Evolutionary conservation across 768 basidiomycete species (phyloP), one percentile per base, ranked within the genome.

Genomic region (Rhizopogon vulgaris): DNA sequence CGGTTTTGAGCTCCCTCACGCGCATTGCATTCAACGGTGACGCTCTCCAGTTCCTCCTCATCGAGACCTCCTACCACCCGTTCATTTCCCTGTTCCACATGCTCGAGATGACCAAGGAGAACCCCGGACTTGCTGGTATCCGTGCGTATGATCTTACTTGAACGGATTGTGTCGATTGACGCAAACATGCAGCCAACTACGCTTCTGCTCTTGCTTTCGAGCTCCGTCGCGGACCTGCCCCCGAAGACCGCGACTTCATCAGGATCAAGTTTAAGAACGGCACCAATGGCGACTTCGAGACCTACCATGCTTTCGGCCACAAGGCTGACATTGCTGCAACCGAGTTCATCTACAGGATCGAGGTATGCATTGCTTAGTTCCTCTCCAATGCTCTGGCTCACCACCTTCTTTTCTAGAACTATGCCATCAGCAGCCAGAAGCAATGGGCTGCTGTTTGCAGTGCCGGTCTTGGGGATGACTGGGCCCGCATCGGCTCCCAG

Each of bases 241-340:
- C 85, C 11, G 87, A 89, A 60, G 73, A 80, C 64, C 84, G 87
- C 56, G 85, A 87, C 73, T 90, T 90, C 73, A 69, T 91, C 64
- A 85, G 87, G 64, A 78, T 91, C 79, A 84, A 79, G 68, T 90
- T 90, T 79, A 85, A 80, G 79, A 91, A 91, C 69, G 90, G 89
- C 45, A 88, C 89, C 48, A 55, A 68, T 48, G 73, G 72, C 52
- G 70, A 72, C 63, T 90, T 87, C 75, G 66, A 77, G 58, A 82
- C 81, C 54, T 69, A 87, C 66, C 81, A 87, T 59, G 83, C 82
- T 64, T 90, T 89, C 66, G 85, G 83, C 53, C 82, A 85, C 72
- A 73, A 78, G 52, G 72, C 80, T 51, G 89, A 90, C 62, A 85
- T 91, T 60, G 84, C 88, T 45, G 74, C 90, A 61, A 89, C 87